These are phyloP conservation scores for Mycotypha africana DNA, from an alignment of 371 early-diverging fungal species.

Conservation along the genomic window DNA sequence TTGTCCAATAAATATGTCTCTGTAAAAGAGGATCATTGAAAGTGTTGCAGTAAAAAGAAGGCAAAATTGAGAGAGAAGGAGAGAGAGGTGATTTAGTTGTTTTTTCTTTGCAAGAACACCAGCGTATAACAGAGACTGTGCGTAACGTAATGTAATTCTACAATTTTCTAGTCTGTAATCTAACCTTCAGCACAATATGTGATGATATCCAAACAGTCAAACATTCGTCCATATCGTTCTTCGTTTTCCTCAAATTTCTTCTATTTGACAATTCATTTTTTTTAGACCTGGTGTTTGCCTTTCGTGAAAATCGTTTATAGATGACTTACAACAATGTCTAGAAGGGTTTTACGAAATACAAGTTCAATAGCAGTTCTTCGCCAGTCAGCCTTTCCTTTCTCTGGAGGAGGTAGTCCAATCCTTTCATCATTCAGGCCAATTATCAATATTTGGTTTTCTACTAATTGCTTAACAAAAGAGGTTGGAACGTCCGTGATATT, in stretches of 20 bases:
- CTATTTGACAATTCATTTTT: neutral
- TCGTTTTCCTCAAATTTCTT: conserved; percentile 15
- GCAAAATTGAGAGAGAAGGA: too few species aligned
- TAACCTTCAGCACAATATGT: conserved; percentile 29
- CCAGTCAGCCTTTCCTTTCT: conserved; percentile 31
- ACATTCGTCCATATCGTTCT: conserved; percentile 17
- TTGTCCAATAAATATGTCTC: conserved; percentile 38
- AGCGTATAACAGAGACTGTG: too few species aligned
- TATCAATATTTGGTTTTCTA: conserved; percentile 14
- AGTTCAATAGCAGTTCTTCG: conserved; percentile 33
- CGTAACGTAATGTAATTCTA: too few species aligned
- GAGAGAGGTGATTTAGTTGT: too few species aligned
- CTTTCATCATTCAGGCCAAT: conserved; percentile 18
- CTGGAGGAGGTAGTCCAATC: conserved; percentile 4
- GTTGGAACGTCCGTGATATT: conserved; percentile 2
- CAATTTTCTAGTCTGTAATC: conserved; percentile 6
- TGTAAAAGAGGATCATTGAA: neutral
- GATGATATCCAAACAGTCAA: conserved; percentile 33
- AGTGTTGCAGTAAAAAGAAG: too few species aligned
- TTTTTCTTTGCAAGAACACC: too few species aligned
- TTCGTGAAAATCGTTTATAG: too few species aligned
- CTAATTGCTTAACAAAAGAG: conserved; percentile 12
- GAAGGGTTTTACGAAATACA: conserved; percentile 22
- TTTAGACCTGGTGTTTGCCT: too few species aligned
- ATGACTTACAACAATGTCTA: conserved; percentile 24